A percentile compares a stretch with the other conserved stretches of the same genome.
Evolutionary conservation across 768 basidiomycete species (phyloP).

Genomic region (Hypholoma fasciculare): DNA sequence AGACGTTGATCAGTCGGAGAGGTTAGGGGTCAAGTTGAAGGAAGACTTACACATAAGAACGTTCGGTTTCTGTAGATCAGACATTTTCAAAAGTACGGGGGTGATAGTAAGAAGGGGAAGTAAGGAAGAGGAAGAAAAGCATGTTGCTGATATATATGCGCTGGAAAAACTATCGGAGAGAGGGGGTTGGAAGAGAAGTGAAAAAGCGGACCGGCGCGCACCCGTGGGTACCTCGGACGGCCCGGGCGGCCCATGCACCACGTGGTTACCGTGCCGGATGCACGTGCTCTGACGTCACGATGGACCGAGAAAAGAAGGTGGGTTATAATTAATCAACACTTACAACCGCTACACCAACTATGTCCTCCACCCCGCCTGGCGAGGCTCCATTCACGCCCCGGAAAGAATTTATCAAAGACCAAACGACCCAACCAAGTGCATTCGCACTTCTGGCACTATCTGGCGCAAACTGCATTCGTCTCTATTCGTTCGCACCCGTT

Average conservation of each 20-base stretch:
- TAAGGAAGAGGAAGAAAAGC: constrained; percentile 6
- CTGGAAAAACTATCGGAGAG: neutral
- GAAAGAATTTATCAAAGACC: constrained; percentile 71
- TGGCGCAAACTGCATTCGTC: constrained; percentile 59
- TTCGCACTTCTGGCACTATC: constrained; percentile 75
- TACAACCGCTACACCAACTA: constrained; percentile 8
- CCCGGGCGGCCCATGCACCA: constrained; percentile 5
- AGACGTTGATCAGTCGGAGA: neutral
- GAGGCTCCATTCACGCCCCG: constrained; percentile 62
- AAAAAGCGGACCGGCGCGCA: neutral
- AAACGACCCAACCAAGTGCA: constrained; percentile 43
- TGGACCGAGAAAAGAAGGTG: constrained; percentile 11
- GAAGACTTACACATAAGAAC: constrained; percentile 72
- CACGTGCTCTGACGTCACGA: constrained; percentile 29
- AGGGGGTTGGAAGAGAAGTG: neutral
- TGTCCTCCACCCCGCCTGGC: constrained; percentile 26
- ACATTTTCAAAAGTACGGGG: constrained; percentile 31
- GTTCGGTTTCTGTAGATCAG: constrained; percentile 55
- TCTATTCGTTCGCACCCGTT: constrained; percentile 65
- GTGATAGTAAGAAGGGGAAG: constrained; percentile 2
- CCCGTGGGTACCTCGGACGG: neutral
- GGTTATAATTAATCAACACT: constrained; percentile 1
- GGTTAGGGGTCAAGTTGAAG: neutral
- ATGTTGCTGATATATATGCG: constrained; percentile 5
- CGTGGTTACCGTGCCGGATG: constrained; percentile 11